phyloP scores from a whole-genome alignment of 257 asterid genomes.

The Solanum gandarillasii region DNA sequence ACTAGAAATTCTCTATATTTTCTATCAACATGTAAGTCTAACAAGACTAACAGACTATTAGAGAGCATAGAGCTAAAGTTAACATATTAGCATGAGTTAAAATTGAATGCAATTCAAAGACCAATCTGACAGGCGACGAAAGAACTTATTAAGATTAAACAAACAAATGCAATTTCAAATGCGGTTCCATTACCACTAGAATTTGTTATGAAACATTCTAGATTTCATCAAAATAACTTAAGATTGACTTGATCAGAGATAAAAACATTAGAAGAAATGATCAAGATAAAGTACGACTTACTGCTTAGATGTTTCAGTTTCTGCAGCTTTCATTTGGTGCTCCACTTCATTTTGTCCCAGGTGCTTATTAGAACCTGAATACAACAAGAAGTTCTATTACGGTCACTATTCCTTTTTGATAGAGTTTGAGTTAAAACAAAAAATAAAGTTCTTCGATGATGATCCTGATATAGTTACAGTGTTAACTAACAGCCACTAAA shows the following conservation, averaged over 20 bases:
- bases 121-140: neutral
- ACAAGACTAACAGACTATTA: neutral
- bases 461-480: neutral
- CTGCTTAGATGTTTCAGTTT: slow-evolving; percentile 69
- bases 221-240: neutral
- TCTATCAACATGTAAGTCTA: neutral
- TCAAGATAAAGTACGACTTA: slow-evolving; percentile 16
- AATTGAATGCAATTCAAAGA: neutral
- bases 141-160: neutral
- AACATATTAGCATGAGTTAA: neutral
- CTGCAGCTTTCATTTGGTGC: slow-evolving; percentile 47
- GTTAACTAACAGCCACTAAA: neutral
- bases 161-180: neutral
- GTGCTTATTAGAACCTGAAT: slow-evolving; percentile 72
- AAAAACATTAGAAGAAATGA: neutral
- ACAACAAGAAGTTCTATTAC: neutral
- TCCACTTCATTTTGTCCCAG: slow-evolving; percentile 68
- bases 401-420: neutral
- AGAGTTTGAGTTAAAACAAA: neutral
- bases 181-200: neutral
- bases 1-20: neutral
- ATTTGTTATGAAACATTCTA: neutral
- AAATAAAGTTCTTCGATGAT: neutral
- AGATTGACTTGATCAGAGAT: too few relatives aligned
- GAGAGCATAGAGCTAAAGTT: neutral